Conservation (phyloP, 2,329 filamentous ascomycete species). For the Ophiocordyceps camponoti-rufipedis region DNA sequence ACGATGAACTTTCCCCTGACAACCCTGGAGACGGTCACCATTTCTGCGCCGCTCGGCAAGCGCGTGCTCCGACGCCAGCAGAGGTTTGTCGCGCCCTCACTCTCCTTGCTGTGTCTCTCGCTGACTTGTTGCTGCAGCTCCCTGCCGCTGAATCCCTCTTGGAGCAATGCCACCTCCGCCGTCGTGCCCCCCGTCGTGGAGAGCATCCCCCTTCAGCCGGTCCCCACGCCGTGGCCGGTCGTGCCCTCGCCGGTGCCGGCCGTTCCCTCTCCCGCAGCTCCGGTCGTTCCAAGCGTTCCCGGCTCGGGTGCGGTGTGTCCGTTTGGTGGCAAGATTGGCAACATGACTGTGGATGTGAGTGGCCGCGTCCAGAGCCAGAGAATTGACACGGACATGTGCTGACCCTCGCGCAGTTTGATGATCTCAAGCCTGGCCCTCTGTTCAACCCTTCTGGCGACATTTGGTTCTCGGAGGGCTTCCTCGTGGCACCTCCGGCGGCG, state of each 20-base stretch:
- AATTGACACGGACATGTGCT: conserved; percentile 1
- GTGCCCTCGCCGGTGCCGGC: neutral
- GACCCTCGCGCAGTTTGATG: conserved; percentile 16
- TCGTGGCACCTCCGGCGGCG: conserved; percentile 17
- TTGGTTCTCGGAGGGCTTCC: conserved; percentile 24
- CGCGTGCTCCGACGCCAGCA: conserved; percentile 11
- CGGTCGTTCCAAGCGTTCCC: neutral
- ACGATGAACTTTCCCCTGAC: conserved; percentile 20
- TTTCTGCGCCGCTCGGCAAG: conserved; percentile 6
- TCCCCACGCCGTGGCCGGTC: neutral
- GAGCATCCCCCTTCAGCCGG: conserved; percentile 5
- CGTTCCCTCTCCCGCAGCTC: neutral
- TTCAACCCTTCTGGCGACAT: conserved; percentile 20
- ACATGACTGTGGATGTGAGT: conserved; percentile 19
- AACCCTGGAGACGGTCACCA: conserved; percentile 16
- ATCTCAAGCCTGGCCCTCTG: conserved; percentile 15
- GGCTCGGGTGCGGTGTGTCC: conserved; percentile 7
- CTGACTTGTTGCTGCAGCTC: conserved; percentile 5
- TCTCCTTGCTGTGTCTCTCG: neutral
- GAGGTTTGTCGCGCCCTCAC: conserved; percentile 6
- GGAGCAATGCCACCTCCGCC: conserved; percentile 13
- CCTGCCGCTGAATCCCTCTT: conserved; percentile 4
- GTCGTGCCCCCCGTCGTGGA: conserved; percentile 4
- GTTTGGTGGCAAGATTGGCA: conserved; percentile 16
- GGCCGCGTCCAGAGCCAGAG: neutral